phyloP scores from a whole-genome alignment of 352 stramenopile species.

The Phytophthora quininea region DNA sequence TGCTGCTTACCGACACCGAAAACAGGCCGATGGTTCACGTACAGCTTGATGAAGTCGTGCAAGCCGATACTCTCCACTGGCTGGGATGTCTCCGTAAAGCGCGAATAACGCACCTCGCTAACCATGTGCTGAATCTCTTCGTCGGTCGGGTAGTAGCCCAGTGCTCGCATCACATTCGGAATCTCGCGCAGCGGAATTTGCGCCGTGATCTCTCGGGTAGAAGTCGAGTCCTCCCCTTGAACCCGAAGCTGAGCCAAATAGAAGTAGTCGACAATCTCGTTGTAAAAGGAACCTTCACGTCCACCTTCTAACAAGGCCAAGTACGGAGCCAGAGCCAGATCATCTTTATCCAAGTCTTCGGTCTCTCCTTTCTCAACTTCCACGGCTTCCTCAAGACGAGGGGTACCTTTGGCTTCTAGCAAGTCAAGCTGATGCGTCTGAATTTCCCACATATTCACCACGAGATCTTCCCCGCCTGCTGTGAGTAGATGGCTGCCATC shows the following conservation, averaged over 20 bases:
- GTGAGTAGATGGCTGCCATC: slow-evolving; percentile 91
- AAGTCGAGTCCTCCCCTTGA: slow-evolving; percentile 89
- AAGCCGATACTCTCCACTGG: slow-evolving; percentile 68
- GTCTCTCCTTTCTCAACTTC: not conserved
- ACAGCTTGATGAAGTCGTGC: slow-evolving; percentile 89
- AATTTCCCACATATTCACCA: slow-evolving; percentile 93
- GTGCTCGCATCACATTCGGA: slow-evolving; percentile 91
- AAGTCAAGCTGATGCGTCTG: slow-evolving; percentile 77
- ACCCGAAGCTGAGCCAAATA: slow-evolving; percentile 93
- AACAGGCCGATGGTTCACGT: slow-evolving; percentile 93
- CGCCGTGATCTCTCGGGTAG: slow-evolving; percentile 65
- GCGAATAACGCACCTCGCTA: slow-evolving; percentile 84
- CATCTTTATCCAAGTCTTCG: slow-evolving; percentile 17
- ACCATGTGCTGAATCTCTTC: slow-evolving; percentile 91
- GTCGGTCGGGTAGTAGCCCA: slow-evolving; percentile 94
- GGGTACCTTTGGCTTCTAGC: slow-evolving; percentile 49
- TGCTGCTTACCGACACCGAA: slow-evolving; percentile 82
- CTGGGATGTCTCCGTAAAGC: slow-evolving; percentile 79
- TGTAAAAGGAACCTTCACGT: slow-evolving; percentile 77
- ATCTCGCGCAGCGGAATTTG: slow-evolving; percentile 89
- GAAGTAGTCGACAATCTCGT: slow-evolving; percentile 96
- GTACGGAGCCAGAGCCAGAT: slow-evolving; percentile 68
- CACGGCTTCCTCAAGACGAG: slow-evolving; percentile 13
- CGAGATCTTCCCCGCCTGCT: slow-evolving; percentile 87
- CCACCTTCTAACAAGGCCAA: slow-evolving; percentile 89